Evolutionary conservation across 345 rosid genomes (phyloP).

Genomic region (Pistacia vera): DNA sequence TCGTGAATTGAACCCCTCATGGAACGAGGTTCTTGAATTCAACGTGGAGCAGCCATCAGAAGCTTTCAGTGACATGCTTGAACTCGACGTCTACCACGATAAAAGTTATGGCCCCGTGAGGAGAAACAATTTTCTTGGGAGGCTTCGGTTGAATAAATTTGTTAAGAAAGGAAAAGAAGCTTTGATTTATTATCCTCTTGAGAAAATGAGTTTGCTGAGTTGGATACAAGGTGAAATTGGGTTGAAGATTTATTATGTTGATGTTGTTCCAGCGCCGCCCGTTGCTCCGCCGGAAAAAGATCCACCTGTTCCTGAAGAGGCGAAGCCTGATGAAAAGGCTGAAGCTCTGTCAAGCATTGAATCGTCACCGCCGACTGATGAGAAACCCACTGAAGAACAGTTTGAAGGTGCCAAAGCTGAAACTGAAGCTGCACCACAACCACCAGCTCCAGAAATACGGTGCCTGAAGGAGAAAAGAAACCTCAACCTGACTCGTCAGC

Average conservation of each 20-base stretch:
- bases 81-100: constrained; percentile 75
- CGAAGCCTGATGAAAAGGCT: not conserved
- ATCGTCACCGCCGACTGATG: constrained; percentile 20
- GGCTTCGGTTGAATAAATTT: constrained; percentile 68
- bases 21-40: constrained; percentile 81
- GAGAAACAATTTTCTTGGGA: constrained; percentile 68
- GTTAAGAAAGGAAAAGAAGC: constrained; percentile 89
- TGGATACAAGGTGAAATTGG: constrained; percentile 84
- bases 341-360: not conserved
- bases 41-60: constrained; percentile 55
- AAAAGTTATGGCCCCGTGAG: constrained; percentile 66
- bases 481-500: constrained; percentile 9
- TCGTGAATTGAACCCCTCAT: constrained; percentile 70
- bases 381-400: constrained; percentile 4
- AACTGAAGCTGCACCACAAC: constrained; percentile 6
- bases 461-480: constrained; percentile 31
- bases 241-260: constrained; percentile 63
- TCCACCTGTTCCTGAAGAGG: constrained; percentile 5
- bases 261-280: constrained; percentile 36
- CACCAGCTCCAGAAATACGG: constrained; percentile 22
- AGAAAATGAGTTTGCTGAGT: constrained; percentile 57
- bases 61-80: constrained; percentile 64
- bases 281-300: not conserved
- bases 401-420: constrained; percentile 8
- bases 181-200: constrained; percentile 66